Evolutionary conservation across 495 filamentous ascomycete genomes (phyloP), one percentile per base, ranked within the genome.

Genomic region (Halenospora varia): DNA sequence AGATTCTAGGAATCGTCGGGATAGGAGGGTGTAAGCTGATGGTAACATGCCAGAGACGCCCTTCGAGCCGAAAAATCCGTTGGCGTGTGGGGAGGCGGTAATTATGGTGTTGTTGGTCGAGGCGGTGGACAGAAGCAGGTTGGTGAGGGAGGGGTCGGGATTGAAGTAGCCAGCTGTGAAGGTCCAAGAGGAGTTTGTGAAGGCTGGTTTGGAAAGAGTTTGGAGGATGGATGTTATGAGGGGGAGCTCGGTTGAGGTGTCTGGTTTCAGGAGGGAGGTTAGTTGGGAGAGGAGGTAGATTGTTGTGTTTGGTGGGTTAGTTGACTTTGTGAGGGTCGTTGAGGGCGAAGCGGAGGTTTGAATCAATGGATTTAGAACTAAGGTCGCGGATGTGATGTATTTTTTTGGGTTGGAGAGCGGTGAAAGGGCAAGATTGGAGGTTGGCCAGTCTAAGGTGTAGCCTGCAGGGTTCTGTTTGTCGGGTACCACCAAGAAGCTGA

Each of bases 111-210:
- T 92, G 50, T 75, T 75, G 13, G 67, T 66, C 3, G 85, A 87
- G 3, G 77, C 71, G 15, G 90, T 91, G 17, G 79, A 73, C 17
- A 99, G 82, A 1, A 97, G 74, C 2, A 96, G 79, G 47, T 85
- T 78, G 15, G 88, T 92, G 6, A 96, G 80, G 1, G 83, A 79
- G 2, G 92, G 85, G 40, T 90, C 88, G 49, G 94, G 95, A 72
- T 99, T 98, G 77, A 98, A 98, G 70, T 98, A 98, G 24, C 94
- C 94, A 1, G 94, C 93, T 19, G 94, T 97, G 72, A 98, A 97
- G 13, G 90, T 90, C 92, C 94, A 97, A 35, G 80, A 83, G 2
- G 87, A 88, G 29, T 81, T 77, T 35, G 75, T 70, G 64, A 87
- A 88, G 19, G 78, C 72, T 1, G 85, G 76, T 6, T 68, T 70